Evolutionary conservation across 2,329 filamentous ascomycete species (phyloP).

Genomic region (Aspergillus pseudotamarii): DNA sequence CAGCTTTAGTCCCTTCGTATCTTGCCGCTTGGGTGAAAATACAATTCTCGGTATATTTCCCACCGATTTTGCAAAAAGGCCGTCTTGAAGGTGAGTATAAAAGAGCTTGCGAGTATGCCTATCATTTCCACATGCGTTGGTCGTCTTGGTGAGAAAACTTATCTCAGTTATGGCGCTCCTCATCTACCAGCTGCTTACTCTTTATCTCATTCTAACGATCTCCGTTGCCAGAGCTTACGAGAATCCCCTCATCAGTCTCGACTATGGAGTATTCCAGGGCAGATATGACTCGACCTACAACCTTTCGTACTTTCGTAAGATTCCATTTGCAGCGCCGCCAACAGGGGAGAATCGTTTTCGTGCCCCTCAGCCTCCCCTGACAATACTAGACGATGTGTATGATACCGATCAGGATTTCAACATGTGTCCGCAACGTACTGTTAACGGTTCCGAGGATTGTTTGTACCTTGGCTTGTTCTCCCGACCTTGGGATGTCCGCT

Average conservation of each 20-base stretch:
- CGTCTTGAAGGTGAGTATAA: background rate
- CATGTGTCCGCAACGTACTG: slow-evolving; percentile 62
- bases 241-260: slow-evolving; percentile 45
- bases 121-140: background rate
- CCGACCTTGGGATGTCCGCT: slow-evolving; percentile 54
- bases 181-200: slow-evolving; percentile 6
- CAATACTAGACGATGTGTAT: slow-evolving; percentile 54
- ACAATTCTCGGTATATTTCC: slow-evolving; percentile 17
- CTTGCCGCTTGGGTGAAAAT: background rate
- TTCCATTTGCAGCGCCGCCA: slow-evolving; percentile 64
- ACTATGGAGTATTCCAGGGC: slow-evolving; percentile 58
- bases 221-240: slow-evolving; percentile 21
- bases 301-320: slow-evolving; percentile 62
- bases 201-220: slow-evolving; percentile 10
- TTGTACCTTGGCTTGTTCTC: slow-evolving; percentile 64
- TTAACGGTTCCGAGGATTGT: slow-evolving; percentile 63
- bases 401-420: slow-evolving; percentile 59
- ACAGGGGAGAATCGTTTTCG: slow-evolving; percentile 62
- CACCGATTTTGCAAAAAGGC: slow-evolving; percentile 11
- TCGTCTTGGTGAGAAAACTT: background rate
- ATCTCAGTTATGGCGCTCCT: slow-evolving; percentile 16
- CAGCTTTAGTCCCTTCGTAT: background rate
- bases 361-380: slow-evolving; percentile 59
- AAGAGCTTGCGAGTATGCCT: background rate
- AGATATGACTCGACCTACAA: slow-evolving; percentile 57